Evolutionary conservation across 306 rosid genomes (phyloP), one percentile per base, ranked within the genome.

Genomic region (Inga leiocalycina): DNA sequence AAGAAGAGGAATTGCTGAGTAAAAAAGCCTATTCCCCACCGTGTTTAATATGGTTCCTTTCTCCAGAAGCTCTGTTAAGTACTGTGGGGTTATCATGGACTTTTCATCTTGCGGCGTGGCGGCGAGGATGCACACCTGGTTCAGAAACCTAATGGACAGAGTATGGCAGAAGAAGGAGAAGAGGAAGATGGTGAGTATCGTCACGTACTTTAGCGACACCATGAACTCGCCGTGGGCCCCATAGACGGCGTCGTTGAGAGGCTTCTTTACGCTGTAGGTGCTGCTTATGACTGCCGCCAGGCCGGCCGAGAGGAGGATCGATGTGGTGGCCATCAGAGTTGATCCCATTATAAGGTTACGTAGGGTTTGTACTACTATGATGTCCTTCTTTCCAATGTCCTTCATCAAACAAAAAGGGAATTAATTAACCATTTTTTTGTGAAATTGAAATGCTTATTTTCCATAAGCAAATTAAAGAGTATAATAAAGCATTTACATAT

Each of bases 1-100:
- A 83, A 94, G 59, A 41, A 94, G 83, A 10, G 98, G 97, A 7
- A 94, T 86, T 5, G 90, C 95, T 0, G 82, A 61, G 54, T 94
- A 90, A 89, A 94, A 94, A 30, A 94, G 88, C 82, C 98, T 87
- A 81, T 94, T 94, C 0, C 68, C 68, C 16, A 62, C 68, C 11
- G 68, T 62, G 68, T 62, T 62, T 62, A 12, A 27, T 4, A 62
- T 12, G 16, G 19, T 22, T 11, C 68, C 68, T 62, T 62, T 62
- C 68, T 62, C 37, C 37, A 62, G 17, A 62, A 62, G 68, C 68
- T 62, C 68, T 10, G 35, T 62, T 27, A 62, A 62, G 16, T 62
- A 62, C 35, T 62, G 68, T 12, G 68, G 68, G 8, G 68, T 62
- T 27, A 62, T 27, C 1, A 62, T 24, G 16, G 68, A 62, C 8